Percentiles rank a stretch among this genome's conserved stretches.
phyloP scores from a whole-genome alignment of 2,329 filamentous ascomycete species.

The Penicillium occitanis region DNA sequence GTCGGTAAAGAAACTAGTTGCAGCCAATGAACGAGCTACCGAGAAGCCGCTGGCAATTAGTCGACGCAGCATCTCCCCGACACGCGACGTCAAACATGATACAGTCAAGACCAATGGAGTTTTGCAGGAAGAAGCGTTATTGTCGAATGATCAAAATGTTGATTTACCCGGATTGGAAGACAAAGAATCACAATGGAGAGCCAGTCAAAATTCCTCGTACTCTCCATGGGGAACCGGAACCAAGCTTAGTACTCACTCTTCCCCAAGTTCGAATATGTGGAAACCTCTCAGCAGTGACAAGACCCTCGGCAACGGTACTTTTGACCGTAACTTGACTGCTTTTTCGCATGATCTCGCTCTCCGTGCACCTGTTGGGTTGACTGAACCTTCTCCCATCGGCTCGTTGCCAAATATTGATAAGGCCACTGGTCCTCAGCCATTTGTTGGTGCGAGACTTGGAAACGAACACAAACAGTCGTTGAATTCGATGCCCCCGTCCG shows the following conservation, averaged over 20 bases:
- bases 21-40: conserved; percentile 35
- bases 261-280: conserved; percentile 55
- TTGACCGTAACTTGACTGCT: conserved; percentile 54
- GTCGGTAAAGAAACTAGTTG: conserved; percentile 48
- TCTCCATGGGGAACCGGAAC: conserved; percentile 39
- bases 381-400: conserved; percentile 40
- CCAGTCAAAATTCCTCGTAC: conserved; percentile 40
- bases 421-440: conserved; percentile 29
- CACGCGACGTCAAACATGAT: conserved; percentile 30
- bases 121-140: conserved; percentile 25
- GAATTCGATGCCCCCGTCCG: conserved; percentile 41
- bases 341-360: conserved; percentile 48
- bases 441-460: conserved; percentile 33
- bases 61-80: conserved; percentile 35
- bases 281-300: conserved; percentile 57
- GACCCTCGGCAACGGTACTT: conserved; percentile 64
- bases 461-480: conserved; percentile 36
- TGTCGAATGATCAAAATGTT: conserved; percentile 26
- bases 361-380: conserved; percentile 41
- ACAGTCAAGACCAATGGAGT: conserved; percentile 33
- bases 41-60: conserved; percentile 34
- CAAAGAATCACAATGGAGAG: conserved; percentile 38
- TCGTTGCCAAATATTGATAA: conserved; percentile 27
- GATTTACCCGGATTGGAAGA: conserved; percentile 35
- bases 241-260: conserved; percentile 36